phyloP scores from a whole-genome alignment of 2,329 filamentous ascomycete genomes.

The Verticillium klebahnii region DNA sequence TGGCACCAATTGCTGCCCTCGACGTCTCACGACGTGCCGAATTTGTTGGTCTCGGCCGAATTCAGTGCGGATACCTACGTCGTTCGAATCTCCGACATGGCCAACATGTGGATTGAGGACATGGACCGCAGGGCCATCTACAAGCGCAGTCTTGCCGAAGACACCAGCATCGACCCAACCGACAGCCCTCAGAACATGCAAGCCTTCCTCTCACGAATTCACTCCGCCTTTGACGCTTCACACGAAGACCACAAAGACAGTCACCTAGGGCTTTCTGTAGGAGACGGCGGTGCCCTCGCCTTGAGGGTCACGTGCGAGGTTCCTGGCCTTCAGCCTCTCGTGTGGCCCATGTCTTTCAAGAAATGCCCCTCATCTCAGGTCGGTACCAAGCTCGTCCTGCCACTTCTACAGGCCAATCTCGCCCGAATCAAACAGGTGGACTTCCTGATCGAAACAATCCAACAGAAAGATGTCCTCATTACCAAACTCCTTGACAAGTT shows the following conservation, averaged over 20 bases:
- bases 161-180: constrained; percentile 69
- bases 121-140: constrained; percentile 59
- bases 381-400: constrained; percentile 45
- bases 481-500: constrained; percentile 49
- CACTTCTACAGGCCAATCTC: constrained; percentile 44
- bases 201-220: constrained; percentile 62
- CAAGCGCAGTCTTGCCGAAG: constrained; percentile 54
- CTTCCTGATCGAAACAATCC: constrained; percentile 36
- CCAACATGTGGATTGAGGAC: constrained; percentile 66
- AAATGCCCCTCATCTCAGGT: constrained; percentile 37
- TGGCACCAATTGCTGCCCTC: constrained; percentile 46
- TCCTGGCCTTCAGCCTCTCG: constrained; percentile 59
- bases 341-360: constrained; percentile 59
- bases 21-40: constrained; percentile 41
- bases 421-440: constrained; percentile 33
- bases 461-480: constrained; percentile 48
- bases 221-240: constrained; percentile 43
- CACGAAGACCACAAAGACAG: constrained; percentile 38
- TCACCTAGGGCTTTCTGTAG: constrained; percentile 35
- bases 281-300: constrained; percentile 34
- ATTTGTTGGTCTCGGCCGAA: constrained; percentile 57
- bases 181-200: constrained; percentile 63
- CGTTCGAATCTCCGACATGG: constrained; percentile 66
- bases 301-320: constrained; percentile 56
- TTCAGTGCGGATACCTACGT: constrained; percentile 56